Percentiles rank a stretch among this genome's conserved stretches.
Conservation (phyloP, 73 alveolate species). For the Paramecium biaurelia region DNA sequence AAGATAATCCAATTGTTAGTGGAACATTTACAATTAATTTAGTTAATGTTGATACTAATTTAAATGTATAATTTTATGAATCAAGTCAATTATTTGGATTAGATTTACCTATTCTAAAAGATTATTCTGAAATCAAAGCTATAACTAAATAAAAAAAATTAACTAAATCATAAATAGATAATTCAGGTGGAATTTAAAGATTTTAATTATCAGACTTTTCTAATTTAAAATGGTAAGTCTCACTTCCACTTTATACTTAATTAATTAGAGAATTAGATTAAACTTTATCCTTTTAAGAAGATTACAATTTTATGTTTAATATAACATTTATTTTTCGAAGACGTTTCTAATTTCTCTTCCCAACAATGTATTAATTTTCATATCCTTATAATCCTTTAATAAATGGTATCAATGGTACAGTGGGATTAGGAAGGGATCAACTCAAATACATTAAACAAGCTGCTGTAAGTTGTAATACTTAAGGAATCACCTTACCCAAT, state of each 20-base stretch:
- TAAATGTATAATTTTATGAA: background rate
- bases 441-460: background rate
- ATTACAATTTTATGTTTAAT: background rate
- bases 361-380: background rate
- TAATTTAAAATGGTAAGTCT: background rate
- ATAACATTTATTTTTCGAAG: background rate
- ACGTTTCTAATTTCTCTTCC: background rate
- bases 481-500: background rate
- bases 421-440: background rate
- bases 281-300: background rate
- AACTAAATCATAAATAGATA: background rate
- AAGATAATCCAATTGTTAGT: constrained; percentile 72
- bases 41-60: constrained; percentile 16
- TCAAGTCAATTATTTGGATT: background rate
- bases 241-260: background rate
- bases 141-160: background rate
- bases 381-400: constrained; percentile 28
- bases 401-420: background rate
- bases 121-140: background rate
- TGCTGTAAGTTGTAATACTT: background rate
- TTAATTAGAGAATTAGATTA: background rate
- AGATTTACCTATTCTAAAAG: background rate
- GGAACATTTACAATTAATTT: constrained; percentile 71
- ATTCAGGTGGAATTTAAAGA: constrained; percentile 22
- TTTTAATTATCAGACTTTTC: constrained; percentile 9